A percentile compares a stretch with the other conserved stretches of the same genome.
Evolutionary conservation across 139 green algal genomes (phyloP).

Genomic region (Coelastrella sp.): DNA sequence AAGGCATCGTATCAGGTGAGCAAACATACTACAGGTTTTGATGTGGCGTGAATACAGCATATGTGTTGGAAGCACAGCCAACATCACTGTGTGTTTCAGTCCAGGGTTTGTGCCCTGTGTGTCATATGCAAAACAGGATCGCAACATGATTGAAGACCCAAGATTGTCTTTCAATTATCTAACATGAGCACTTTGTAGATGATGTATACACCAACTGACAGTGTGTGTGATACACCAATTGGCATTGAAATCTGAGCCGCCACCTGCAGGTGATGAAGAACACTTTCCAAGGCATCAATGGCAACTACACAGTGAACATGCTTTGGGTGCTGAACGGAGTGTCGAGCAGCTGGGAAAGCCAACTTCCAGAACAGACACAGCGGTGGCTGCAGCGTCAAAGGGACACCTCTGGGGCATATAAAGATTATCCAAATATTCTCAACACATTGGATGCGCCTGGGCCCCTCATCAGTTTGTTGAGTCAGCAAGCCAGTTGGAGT

Average conservation of each 20-base stretch:
- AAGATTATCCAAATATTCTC: conserved; percentile 17
- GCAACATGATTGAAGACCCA: too few relatives aligned
- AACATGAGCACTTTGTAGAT: too few relatives aligned
- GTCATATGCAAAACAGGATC: not conserved
- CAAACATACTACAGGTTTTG: not conserved
- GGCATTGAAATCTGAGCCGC: not conserved
- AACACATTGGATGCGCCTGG: conserved; percentile 24
- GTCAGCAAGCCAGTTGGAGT: conserved; percentile 39
- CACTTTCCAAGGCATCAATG: conserved; percentile 8
- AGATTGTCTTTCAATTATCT: too few relatives aligned
- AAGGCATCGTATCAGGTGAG: conserved; percentile 10
- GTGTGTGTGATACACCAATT: too few relatives aligned
- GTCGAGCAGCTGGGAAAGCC: not conserved
- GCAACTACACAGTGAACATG: conserved; percentile 27
- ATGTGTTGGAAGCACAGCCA: not conserved
- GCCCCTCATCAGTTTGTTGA: conserved; percentile 29
- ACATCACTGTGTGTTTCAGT: not conserved
- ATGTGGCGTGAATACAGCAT: not conserved
- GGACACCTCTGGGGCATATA: not conserved
- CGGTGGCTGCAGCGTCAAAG: conserved; percentile 20
- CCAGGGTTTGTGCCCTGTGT: not conserved
- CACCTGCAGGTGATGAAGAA: conserved; percentile 12
- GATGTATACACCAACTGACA: too few relatives aligned
- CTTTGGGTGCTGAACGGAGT: conserved; percentile 36
- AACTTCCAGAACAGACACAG: conserved; percentile 5